A percentile compares a stretch with the other conserved stretches of the same genome.
These are phyloP conservation scores for Cerrena zonata DNA, from an alignment of 1,284 basidiomycete genomes.

Conservation along the genomic window DNA sequence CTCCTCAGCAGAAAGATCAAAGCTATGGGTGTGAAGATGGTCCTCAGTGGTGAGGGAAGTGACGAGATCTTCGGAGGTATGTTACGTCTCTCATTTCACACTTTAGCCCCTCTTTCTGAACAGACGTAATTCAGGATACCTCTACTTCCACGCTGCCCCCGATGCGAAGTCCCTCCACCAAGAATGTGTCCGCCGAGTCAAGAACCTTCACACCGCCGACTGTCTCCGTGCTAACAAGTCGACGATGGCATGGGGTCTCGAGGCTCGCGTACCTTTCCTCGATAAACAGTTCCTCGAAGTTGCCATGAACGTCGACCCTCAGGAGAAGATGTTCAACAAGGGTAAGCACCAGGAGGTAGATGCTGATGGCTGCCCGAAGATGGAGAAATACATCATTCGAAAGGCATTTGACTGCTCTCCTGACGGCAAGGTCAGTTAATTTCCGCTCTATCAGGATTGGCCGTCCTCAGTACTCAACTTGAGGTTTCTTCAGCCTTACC, in stretches of 20 bases:
- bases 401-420: slow-evolving; percentile 93
- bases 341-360: slow-evolving; percentile 74
- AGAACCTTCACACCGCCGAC: slow-evolving; percentile 96
- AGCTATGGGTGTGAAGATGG: slow-evolving; percentile 99
- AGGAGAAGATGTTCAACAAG: slow-evolving; percentile 88
- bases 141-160: slow-evolving; percentile 99
- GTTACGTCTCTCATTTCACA: slow-evolving; percentile 13
- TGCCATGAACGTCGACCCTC: slow-evolving; percentile 85
- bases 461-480: background rate
- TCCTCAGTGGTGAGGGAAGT: slow-evolving; percentile 93
- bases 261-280: slow-evolving; percentile 97
- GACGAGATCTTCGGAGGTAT: slow-evolving; percentile 95
- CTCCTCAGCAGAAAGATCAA: slow-evolving; percentile 97
- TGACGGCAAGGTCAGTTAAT: slow-evolving; percentile 62
- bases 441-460: background rate
- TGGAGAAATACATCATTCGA: slow-evolving; percentile 98
- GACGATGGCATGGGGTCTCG: slow-evolving; percentile 99
- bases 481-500: slow-evolving; percentile 84
- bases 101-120: too few species aligned
- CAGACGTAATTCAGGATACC: slow-evolving; percentile 61
- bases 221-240: slow-evolving; percentile 99
- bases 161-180: slow-evolving; percentile 88
- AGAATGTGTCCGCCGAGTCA: slow-evolving; percentile 91
- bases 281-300: slow-evolving; percentile 95
- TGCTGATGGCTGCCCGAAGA: slow-evolving; percentile 78